Evolutionary conservation across 129 eudicot species (phyloP), one percentile per base, ranked within the genome.

Genomic region (Flaveria linearis): DNA sequence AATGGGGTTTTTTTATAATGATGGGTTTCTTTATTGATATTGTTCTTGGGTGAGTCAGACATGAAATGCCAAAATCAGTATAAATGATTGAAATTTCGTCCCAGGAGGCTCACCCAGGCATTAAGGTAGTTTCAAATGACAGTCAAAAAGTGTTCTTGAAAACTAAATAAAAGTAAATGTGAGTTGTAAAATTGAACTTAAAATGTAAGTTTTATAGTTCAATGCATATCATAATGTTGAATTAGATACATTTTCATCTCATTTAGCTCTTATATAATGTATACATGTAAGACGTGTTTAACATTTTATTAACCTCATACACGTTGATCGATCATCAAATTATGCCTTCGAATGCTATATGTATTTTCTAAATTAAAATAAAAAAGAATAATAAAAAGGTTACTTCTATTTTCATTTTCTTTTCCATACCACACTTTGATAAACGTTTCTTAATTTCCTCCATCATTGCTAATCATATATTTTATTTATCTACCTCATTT

Each of bases 391-490:
- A 4, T 33, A 33, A 33, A 33, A 33, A 33, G 65, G 36, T 58
- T 23, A 63, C 10, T 10, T 15, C 18, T 7, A n/a, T 33, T 7
- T 65, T 65, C 26, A 2, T 65, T 36, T 65, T 65, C 46, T 14
- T 65, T 17, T 47, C n/a, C 55, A 45, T 43, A 58, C 45, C 16
- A 39, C 49, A 51, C 42, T 42, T 58, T 42, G 0, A 1, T 58
- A 57, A 58, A 57, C 7, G 39, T 22, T 57, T 73, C 15, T 42
- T 5, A 18, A 58, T 60, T 42, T 53, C 53, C 25, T 58, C 25
- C 42, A 74, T 58, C 57, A 74, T 74, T 58, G 45, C 43, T 60
- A 74, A 60, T 74, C 70, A 60, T 58, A 7, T 14, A 33, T 72
- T 14, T 42, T 30, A 30, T 18, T 17, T 33, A 23, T 43, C 36